Percentiles rank a stretch among this genome's conserved stretches.
phyloP scores from a whole-genome alignment of 1,284 basidiomycete genomes.

The Sanghuangporus weigelae region DNA sequence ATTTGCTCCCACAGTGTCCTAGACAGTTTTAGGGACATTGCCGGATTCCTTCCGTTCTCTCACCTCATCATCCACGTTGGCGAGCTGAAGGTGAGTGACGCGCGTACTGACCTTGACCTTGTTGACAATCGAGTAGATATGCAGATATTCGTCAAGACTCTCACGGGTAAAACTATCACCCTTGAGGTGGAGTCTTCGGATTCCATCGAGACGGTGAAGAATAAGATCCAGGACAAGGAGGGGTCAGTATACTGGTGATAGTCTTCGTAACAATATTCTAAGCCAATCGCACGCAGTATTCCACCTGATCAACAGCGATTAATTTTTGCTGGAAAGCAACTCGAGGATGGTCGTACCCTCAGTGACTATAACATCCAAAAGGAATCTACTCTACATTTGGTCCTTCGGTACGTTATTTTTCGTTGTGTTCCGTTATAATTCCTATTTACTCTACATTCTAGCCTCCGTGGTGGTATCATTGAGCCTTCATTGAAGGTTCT shows the following conservation, averaged over 20 bases:
- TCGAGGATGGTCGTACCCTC: slow-evolving; percentile 93
- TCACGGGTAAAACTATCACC: slow-evolving; percentile 98
- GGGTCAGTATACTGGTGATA: slow-evolving; percentile 43
- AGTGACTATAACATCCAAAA: slow-evolving; percentile 99
- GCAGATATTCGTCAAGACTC: slow-evolving; percentile 95
- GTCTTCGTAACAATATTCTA: not conserved
- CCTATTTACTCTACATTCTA: slow-evolving; percentile 25
- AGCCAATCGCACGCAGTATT: slow-evolving; percentile 44
- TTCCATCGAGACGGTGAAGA: slow-evolving; percentile 92
- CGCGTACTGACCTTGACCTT: not conserved
- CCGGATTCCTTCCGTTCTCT: not conserved
- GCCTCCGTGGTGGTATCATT: slow-evolving; percentile 97
- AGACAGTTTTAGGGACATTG: not conserved
- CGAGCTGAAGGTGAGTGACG: not conserved
- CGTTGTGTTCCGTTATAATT: not conserved
- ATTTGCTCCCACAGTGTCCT: not conserved
- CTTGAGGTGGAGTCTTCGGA: slow-evolving; percentile 96
- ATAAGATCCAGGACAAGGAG: slow-evolving; percentile 91
- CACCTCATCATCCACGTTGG: not conserved
- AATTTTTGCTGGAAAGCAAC: slow-evolving; percentile 94
- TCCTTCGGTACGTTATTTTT: slow-evolving; percentile 70
- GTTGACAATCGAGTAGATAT: slow-evolving; percentile 38
- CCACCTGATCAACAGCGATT: slow-evolving; percentile 92
- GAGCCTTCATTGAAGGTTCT: slow-evolving; percentile 98
- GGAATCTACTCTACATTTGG: slow-evolving; percentile 96